Evolutionary conservation across 192 early-diverging fungal genomes (phyloP), one percentile per base, ranked within the genome.

Genomic region (Thoreauomyces humboldtii): DNA sequence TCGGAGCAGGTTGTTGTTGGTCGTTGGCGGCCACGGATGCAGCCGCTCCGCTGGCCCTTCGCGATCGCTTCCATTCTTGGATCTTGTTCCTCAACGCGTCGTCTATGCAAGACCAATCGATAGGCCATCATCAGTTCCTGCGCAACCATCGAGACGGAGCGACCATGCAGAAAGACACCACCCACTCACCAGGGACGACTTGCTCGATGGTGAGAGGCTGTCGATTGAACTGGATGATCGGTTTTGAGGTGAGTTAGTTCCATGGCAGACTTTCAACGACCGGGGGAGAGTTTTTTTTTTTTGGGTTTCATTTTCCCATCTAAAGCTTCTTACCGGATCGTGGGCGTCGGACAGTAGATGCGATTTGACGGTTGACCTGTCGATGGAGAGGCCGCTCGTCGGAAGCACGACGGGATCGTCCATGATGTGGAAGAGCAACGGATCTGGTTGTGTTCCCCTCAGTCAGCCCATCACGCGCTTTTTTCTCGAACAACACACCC

Each of bases 391-490:
- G 41, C 79, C 81, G 2, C 91, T 93, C 0, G 88, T 88, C 7
- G 96, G 96, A 29, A 99, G 65, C 0, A 90, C 77, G 32, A 99
- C 96, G 3, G 96, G 96, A 65, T 99, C 91, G 42, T 90, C 86
- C 87, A 99, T 97, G 41, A 96, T 17, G 46, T 31, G 31, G 14
- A 33, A 34, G 22, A 51, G 41, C 15, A 70, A 51, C 14, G 46
- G 67, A 43, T 53, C 61, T 32, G 29, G n/a, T n/a, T n/a, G n/a
- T n/a, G n/a, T n/a, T n/a, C n/a, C n/a, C n/a, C n/a, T n/a, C n/a
- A n/a, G n/a, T n/a, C n/a, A n/a, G n/a, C n/a, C n/a, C n/a, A n/a
- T n/a, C n/a, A n/a, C n/a, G n/a, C n/a, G n/a, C n/a, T n/a, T n/a
- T n/a, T n/a, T n/a, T n/a, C n/a, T n/a, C n/a, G n/a, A n/a, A n/a